Evolutionary conservation across 2,329 filamentous ascomycete species (phyloP).

Genomic region (Pestalotiopsis sp.): DNA sequence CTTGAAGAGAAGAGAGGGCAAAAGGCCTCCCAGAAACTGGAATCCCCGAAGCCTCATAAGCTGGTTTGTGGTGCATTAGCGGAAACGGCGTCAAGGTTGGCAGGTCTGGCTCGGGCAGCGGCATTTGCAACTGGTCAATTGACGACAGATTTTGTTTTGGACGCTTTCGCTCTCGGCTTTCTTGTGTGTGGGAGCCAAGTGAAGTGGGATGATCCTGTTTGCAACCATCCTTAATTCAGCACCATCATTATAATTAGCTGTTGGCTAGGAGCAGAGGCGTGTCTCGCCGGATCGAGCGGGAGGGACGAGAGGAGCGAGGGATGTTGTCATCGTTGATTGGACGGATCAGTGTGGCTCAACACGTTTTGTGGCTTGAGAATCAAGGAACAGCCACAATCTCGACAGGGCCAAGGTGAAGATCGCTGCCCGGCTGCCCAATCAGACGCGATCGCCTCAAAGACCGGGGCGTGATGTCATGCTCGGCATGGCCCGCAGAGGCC

Average conservation of each 20-base stretch:
- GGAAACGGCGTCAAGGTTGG: neutral
- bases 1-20: neutral
- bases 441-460: neutral
- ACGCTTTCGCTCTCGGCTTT: neutral
- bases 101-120: neutral
- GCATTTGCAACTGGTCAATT: neutral
- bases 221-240: neutral
- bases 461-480: neutral
- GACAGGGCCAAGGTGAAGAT: neutral
- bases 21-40: neutral
- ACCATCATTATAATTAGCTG: neutral
- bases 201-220: neutral
- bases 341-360: neutral
- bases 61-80: neutral
- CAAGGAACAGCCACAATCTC: neutral
- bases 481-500: neutral
- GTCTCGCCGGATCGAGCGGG: neutral
- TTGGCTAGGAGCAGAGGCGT: neutral
- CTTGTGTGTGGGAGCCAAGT: neutral
- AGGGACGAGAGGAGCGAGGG: neutral
- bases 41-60: neutral
- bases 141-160: neutral
- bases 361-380: neutral
- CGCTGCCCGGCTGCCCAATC: neutral
- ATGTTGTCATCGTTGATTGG: neutral